Conservation (phyloP, 2,329 filamentous ascomycete genomes). For the Fusarium bulbicola region DNA sequence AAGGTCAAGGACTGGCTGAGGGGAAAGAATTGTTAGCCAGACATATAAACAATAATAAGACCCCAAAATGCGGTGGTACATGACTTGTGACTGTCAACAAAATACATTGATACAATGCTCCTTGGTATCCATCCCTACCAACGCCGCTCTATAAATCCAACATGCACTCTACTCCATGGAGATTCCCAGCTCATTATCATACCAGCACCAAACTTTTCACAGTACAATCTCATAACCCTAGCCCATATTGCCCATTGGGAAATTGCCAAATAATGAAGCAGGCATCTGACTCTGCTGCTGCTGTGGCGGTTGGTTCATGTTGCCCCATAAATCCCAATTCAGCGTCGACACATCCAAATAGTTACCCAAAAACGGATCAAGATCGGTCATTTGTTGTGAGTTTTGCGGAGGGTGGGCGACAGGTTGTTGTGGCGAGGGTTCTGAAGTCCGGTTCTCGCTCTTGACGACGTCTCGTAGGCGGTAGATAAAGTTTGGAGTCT, state of each 20-base stretch:
- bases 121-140: constrained; percentile 11
- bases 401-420: constrained; percentile 42
- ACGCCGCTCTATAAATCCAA: constrained; percentile 34
- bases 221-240: background rate
- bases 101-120: constrained; percentile 16
- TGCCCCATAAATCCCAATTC: constrained; percentile 58
- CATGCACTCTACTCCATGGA: constrained; percentile 37
- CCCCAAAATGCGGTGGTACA: background rate
- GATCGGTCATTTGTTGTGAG: constrained; percentile 39
- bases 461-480: constrained; percentile 56
- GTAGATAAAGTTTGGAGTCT: constrained; percentile 57
- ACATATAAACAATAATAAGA: too few relatives aligned
- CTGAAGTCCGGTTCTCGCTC: constrained; percentile 47
- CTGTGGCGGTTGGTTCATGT: constrained; percentile 36
- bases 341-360: constrained; percentile 55
- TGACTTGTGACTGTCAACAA: background rate
- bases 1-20: background rate
- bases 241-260: constrained; percentile 41
- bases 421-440: constrained; percentile 37
- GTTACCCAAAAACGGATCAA: constrained; percentile 57
- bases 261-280: constrained; percentile 46
- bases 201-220: constrained; percentile 3
- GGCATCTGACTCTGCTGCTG: constrained; percentile 41
- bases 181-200: constrained; percentile 26
- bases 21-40: background rate